These are phyloP conservation scores for Fusarium transvaalense DNA, from an alignment of 2,329 filamentous ascomycete genomes.

Conservation along the genomic window DNA sequence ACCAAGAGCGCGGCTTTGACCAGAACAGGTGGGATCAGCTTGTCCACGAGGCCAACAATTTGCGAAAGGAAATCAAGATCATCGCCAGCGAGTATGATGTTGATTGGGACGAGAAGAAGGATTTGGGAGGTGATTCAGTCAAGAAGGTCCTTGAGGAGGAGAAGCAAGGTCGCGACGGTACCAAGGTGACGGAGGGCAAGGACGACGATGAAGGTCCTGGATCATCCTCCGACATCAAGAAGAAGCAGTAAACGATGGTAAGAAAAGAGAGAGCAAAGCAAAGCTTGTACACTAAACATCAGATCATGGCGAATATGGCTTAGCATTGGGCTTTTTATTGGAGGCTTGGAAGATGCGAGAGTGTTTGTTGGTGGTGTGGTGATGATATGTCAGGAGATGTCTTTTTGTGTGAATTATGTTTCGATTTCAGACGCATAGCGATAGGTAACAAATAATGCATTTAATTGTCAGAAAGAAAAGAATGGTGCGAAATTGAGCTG, in stretches of 20 bases:
- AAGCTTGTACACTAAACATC: conserved; percentile 23
- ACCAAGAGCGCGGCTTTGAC: conserved; percentile 81
- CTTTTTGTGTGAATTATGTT: conserved; percentile 3
- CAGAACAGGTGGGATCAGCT: conserved; percentile 80
- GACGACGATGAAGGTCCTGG: conserved; percentile 50
- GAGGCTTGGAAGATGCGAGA: conserved; percentile 13
- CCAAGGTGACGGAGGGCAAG: conserved; percentile 56
- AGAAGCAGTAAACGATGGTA: conserved; percentile 32
- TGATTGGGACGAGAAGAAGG: conserved; percentile 84
- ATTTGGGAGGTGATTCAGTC: conserved; percentile 77
- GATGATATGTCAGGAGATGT: conserved; percentile 1
- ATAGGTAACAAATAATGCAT: conserved; percentile 23
- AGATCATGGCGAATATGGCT: conserved; percentile 31
- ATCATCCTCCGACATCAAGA: conserved; percentile 43
- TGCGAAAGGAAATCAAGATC: conserved; percentile 82
- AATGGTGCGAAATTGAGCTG: not conserved
- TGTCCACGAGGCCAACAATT: conserved; percentile 81
- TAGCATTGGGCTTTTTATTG: not conserved
- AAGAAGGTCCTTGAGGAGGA: conserved; percentile 69
- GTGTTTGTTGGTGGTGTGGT: conserved; percentile 11
- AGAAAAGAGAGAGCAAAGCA: not conserved
- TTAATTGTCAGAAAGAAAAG: not conserved
- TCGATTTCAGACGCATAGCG: conserved; percentile 27
- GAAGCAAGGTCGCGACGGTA: conserved; percentile 54
- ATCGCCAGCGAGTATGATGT: conserved; percentile 90